These are phyloP conservation scores for Boletus sp. DNA, from an alignment of 1,284 basidiomycete genomes.

Conservation along the genomic window DNA sequence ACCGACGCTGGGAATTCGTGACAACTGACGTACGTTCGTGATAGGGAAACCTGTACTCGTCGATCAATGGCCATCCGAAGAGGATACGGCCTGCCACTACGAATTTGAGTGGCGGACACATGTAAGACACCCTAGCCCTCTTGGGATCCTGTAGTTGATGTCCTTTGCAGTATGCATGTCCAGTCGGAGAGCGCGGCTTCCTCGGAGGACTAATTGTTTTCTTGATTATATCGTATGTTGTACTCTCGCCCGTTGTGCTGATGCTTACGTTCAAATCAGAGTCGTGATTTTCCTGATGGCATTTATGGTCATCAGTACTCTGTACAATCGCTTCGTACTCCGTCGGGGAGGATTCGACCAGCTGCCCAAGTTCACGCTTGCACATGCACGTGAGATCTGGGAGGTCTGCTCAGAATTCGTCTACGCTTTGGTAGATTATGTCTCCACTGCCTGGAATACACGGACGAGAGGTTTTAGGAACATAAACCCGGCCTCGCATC, in stretches of 20 bases:
- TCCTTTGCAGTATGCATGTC: slow-evolving; percentile 55
- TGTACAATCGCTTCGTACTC: slow-evolving; percentile 69
- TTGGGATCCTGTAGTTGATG: background rate
- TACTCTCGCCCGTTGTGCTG: slow-evolving; percentile 6
- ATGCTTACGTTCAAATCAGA: slow-evolving; percentile 33
- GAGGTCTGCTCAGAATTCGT: slow-evolving; percentile 24
- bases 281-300: slow-evolving; percentile 49
- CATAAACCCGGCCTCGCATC: slow-evolving; percentile 28
- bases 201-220: slow-evolving; percentile 51
- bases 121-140: slow-evolving; percentile 37
- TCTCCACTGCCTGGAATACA: slow-evolving; percentile 16
- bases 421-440: slow-evolving; percentile 14
- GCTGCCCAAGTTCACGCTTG: slow-evolving; percentile 59
- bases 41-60: slow-evolving; percentile 53
- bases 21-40: background rate
- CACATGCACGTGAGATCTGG: slow-evolving; percentile 24
- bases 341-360: slow-evolving; percentile 59
- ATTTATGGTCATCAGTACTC: slow-evolving; percentile 56
- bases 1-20: background rate
- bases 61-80: slow-evolving; percentile 55
- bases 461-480: slow-evolving; percentile 13
- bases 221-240: slow-evolving; percentile 48
- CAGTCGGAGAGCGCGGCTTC: slow-evolving; percentile 50
- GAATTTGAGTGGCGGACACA: slow-evolving; percentile 71
- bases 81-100: slow-evolving; percentile 61